A percentile compares a stretch with the other conserved stretches of the same genome.
Conservation (phyloP, 2,329 filamentous ascomycete species). For the Claviceps sp. region DNA sequence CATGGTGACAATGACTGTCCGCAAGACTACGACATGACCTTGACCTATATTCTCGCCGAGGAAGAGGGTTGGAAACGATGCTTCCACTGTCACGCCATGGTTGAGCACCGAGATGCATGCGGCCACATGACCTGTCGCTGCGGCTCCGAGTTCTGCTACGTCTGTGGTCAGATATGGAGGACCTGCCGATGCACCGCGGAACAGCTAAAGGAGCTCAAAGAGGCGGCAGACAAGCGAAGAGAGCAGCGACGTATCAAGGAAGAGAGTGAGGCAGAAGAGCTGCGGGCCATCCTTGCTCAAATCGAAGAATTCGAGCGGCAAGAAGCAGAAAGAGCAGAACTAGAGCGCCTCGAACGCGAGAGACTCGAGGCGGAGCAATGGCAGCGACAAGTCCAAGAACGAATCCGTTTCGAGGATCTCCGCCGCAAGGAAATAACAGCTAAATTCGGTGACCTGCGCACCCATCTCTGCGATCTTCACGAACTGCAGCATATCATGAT, state of each 20-base stretch:
- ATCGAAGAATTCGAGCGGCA: slow-evolving; percentile 36
- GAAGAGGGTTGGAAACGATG: slow-evolving; percentile 65
- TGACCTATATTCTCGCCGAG: slow-evolving; percentile 48
- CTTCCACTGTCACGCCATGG: slow-evolving; percentile 52
- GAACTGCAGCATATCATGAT: slow-evolving; percentile 27
- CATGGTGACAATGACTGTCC: slow-evolving; percentile 34
- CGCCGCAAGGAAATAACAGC: slow-evolving; percentile 24
- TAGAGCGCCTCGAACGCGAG: slow-evolving; percentile 24
- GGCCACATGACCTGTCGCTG: slow-evolving; percentile 83
- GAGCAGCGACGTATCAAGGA: slow-evolving; percentile 20
- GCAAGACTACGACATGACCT: slow-evolving; percentile 31
- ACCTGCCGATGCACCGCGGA: slow-evolving; percentile 51
- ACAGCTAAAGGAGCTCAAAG: slow-evolving; percentile 29
- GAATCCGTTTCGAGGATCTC: slow-evolving; percentile 25
- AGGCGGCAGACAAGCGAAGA: slow-evolving; percentile 20
- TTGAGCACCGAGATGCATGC: slow-evolving; percentile 68
- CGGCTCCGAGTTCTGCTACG: slow-evolving; percentile 71
- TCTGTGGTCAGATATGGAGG: slow-evolving; percentile 60
- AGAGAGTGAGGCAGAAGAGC: slow-evolving; percentile 20
- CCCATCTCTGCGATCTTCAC: slow-evolving; percentile 25
- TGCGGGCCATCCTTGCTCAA: slow-evolving; percentile 26
- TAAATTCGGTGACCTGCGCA: slow-evolving; percentile 25
- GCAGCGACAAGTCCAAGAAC: slow-evolving; percentile 24
- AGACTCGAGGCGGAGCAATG: slow-evolving; percentile 23
- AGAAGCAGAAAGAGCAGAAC: slow-evolving; percentile 28